phyloP scores from a whole-genome alignment of 768 basidiomycete genomes.

The Amanita pallidorosea region DNA sequence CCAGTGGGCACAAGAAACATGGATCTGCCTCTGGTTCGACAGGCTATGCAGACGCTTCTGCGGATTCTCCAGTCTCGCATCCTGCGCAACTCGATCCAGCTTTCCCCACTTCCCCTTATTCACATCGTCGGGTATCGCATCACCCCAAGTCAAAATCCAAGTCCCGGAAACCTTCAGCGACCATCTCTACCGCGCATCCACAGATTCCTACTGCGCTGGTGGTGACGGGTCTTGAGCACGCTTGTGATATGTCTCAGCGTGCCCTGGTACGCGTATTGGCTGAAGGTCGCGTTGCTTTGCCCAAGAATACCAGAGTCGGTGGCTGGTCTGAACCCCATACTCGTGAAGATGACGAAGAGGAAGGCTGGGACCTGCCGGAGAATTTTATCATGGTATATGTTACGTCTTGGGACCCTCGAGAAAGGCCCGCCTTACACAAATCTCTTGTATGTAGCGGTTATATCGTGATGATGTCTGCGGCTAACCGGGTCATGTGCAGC shows the following conservation, averaged over 20 bases:
- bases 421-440: constrained; percentile 57
- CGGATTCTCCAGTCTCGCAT: not conserved
- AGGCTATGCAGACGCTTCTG: not conserved
- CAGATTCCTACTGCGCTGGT: constrained; percentile 35
- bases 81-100: not conserved
- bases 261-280: constrained; percentile 41
- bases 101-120: not conserved
- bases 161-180: not conserved
- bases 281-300: constrained; percentile 38
- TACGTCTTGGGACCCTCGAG: constrained; percentile 50
- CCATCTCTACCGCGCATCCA: not conserved
- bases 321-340: constrained; percentile 6
- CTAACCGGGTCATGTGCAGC: constrained; percentile 24
- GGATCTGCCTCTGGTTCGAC: not conserved
- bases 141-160: not conserved
- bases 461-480: constrained; percentile 3
- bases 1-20: not conserved
- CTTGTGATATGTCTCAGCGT: constrained; percentile 42
- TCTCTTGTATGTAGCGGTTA: constrained; percentile 41
- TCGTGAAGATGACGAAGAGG: constrained; percentile 16
- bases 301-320: constrained; percentile 14
- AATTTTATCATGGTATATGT: constrained; percentile 68
- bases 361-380: constrained; percentile 42
- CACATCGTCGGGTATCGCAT: not conserved
- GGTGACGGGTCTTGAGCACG: constrained; percentile 60